Conservation (phyloP, 2,329 filamentous ascomycete species). For the Chalara sp. region DNA sequence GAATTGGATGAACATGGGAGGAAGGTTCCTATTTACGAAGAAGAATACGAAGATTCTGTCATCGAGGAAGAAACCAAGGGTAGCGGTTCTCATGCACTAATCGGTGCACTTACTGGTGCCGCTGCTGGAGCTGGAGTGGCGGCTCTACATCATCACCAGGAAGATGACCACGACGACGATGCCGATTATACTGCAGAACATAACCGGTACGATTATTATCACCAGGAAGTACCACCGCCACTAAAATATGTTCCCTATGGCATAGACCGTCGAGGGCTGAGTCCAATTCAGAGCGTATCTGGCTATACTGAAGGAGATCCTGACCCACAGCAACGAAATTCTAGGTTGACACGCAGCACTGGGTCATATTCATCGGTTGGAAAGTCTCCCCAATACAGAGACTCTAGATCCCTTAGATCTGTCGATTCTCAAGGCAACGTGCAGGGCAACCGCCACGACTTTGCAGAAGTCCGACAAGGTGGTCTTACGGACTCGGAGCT, state of each 20-base stretch:
- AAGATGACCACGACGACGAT: slow-evolving; percentile 20
- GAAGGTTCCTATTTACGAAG: slow-evolving; percentile 23
- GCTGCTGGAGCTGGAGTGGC: slow-evolving; percentile 31
- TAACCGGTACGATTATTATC: slow-evolving; percentile 29
- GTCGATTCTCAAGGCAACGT: slow-evolving; percentile 22
- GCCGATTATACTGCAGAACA: slow-evolving; percentile 28
- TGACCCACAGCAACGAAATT: slow-evolving; percentile 48
- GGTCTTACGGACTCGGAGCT: slow-evolving; percentile 36
- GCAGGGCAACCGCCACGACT: slow-evolving; percentile 25
- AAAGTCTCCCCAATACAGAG: slow-evolving; percentile 44
- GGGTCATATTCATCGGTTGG: slow-evolving; percentile 58
- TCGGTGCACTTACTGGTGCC: slow-evolving; percentile 21
- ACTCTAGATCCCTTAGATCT: slow-evolving; percentile 48
- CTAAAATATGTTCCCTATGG: slow-evolving; percentile 63
- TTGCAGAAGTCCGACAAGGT: slow-evolving; percentile 25
- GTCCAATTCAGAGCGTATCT: slow-evolving; percentile 87
- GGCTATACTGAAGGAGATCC: slow-evolving; percentile 71
- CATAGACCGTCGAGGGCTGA: slow-evolving; percentile 64
- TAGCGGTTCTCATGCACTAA: slow-evolving; percentile 18
- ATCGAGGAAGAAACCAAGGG: slow-evolving; percentile 26
- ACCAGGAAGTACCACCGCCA: slow-evolving; percentile 56
- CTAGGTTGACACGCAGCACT: slow-evolving; percentile 42
- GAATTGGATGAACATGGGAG: slow-evolving; percentile 28
- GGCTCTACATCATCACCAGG: slow-evolving; percentile 30
- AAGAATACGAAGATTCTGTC: slow-evolving; percentile 18